A percentile compares a stretch with the other conserved stretches of the same genome.
Evolutionary conservation across 441 rosid genomes (phyloP).

Genomic region (Populus hybrid): DNA sequence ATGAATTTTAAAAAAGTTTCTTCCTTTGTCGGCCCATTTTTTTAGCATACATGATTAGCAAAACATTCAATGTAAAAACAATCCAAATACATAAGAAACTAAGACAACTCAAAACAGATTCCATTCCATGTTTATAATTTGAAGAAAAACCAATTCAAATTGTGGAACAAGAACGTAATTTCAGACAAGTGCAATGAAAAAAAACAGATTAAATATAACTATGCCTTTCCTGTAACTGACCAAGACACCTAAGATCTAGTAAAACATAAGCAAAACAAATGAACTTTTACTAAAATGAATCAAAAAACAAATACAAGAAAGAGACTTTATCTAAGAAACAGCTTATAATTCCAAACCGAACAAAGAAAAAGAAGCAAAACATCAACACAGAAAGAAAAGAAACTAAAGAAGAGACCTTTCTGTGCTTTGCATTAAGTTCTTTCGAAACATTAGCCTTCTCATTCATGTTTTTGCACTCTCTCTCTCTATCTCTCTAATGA

Average conservation of each 20-base stretch:
- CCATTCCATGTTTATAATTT: neutral
- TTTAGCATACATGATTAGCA: neutral
- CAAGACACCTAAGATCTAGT: neutral
- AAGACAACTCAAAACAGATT: neutral
- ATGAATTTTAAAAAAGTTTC: slow-evolving; percentile 1
- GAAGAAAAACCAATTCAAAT: neutral
- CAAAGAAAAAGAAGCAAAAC: neutral
- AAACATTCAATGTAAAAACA: neutral
- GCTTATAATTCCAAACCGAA: neutral
- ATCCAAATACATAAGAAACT: neutral
- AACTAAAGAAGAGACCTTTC: slow-evolving; percentile 32
- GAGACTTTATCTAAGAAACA: neutral
- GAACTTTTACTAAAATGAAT: neutral
- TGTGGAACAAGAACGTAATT: neutral
- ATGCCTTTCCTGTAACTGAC: neutral
- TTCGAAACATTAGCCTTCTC: slow-evolving; percentile 62
- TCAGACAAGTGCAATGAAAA: neutral
- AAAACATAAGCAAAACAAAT: neutral
- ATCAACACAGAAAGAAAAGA: neutral
- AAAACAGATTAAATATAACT: neutral
- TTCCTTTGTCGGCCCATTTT: neutral
- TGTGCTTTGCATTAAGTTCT: slow-evolving; percentile 58
- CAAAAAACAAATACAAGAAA: neutral
- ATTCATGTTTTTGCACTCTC: slow-evolving; percentile 38
- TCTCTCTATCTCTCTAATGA: neutral